A percentile compares a stretch with the other conserved stretches of the same genome.
These are phyloP conservation scores for Pichia manshurica DNA, from an alignment of 805 yeast species.

Conservation along the genomic window DNA sequence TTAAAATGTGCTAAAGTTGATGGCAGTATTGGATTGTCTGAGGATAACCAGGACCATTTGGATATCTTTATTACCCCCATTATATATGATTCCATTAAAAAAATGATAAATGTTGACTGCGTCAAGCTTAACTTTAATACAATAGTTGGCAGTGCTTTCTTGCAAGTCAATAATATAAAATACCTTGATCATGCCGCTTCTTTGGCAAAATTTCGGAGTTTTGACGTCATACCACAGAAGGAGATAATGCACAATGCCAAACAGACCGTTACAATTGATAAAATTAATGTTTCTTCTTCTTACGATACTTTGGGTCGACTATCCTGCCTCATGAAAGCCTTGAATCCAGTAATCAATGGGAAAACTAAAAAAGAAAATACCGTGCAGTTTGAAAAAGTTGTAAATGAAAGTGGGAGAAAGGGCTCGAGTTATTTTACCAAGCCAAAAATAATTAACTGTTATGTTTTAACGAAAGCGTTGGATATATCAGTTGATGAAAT, in stretches of 20 bases:
- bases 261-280: conserved; percentile 9
- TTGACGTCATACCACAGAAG: conserved; percentile 21
- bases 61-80: conserved; percentile 2
- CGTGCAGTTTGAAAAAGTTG: conserved; percentile 4
- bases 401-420: conserved; percentile 19
- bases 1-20: background rate
- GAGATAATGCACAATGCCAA: conserved; percentile 6
- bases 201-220: conserved; percentile 18
- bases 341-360: background rate
- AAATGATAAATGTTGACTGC: background rate
- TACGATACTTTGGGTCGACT: background rate
- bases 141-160: background rate
- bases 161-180: conserved; percentile 21
- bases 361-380: background rate
- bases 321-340: background rate
- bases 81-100: conserved; percentile 1
- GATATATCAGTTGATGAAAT: conserved; percentile 18
- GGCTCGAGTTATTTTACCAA: conserved; percentile 24
- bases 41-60: background rate
- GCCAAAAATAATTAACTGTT: conserved; percentile 15
- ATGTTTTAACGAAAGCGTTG: conserved; percentile 15
- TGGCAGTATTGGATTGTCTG: conserved; percentile 3
- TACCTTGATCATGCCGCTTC: background rate
- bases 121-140: background rate
- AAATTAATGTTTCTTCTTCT: conserved; percentile 8